These are phyloP conservation scores for Ochromonadaceae sp. DNA, from an alignment of 352 stramenopile species.

Conservation along the genomic window DNA sequence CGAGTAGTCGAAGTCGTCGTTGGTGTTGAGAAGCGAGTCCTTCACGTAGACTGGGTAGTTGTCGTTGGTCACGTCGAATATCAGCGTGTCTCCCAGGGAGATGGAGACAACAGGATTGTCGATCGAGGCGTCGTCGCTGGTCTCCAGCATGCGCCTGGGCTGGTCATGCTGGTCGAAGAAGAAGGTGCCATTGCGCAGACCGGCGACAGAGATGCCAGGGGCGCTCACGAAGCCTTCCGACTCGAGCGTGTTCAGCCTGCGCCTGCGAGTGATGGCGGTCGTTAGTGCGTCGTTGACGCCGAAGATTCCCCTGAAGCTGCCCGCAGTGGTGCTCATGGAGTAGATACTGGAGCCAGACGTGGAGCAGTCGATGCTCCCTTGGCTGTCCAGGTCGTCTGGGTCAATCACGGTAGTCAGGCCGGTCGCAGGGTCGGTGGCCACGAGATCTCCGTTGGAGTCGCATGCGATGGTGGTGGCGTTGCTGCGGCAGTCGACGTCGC, in stretches of 20 bases:
- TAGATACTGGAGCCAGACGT: neutral
- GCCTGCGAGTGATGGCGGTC: constrained; percentile 29
- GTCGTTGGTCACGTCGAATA: constrained; percentile 63
- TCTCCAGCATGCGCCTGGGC: too few relatives aligned
- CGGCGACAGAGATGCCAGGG: too few relatives aligned
- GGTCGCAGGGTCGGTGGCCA: constrained; percentile 1
- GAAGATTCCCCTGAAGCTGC: constrained; percentile 12
- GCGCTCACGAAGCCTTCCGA: constrained; percentile 9
- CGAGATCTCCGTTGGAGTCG: constrained; percentile 15
- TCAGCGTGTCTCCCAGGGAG: constrained; percentile 46
- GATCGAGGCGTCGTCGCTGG: too few relatives aligned
- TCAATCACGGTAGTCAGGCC: neutral
- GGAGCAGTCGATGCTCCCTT: constrained; percentile 18
- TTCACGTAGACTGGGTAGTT: constrained; percentile 79
- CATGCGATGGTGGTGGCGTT: constrained; percentile 25
- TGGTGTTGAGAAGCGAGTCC: constrained; percentile 83
- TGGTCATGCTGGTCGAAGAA: too few relatives aligned
- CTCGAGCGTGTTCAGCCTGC: constrained; percentile 41
- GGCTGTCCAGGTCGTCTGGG: neutral
- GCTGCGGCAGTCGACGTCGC: constrained; percentile 51
- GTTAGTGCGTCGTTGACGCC: neutral
- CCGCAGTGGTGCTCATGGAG: constrained; percentile 8
- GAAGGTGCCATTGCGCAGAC: too few relatives aligned
- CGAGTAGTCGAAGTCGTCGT: constrained; percentile 69
- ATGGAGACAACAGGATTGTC: constrained; percentile 68